Evolutionary conservation across 73 alveolate species (phyloP), one percentile per base, ranked within the genome.

Genomic region (Blepharisma stoltei): DNA sequence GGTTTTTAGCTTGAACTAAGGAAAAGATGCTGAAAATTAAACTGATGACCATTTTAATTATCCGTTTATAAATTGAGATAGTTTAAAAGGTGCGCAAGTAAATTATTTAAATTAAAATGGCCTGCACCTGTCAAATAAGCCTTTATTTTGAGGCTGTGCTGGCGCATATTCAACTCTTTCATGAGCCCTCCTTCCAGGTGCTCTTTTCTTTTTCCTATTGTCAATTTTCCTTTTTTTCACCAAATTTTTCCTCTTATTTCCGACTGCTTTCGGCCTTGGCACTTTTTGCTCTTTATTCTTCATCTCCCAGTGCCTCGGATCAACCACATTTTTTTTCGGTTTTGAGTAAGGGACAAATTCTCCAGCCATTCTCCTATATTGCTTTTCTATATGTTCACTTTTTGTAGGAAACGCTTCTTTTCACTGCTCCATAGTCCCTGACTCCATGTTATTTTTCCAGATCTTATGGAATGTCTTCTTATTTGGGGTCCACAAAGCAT

Each of bases 301-400:
- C 45, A n/a, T 38, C 23, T 60, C 73, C 73, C 73, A 60, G 23
- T 60, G 73, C 23, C 73, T 60, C 47, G 14, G 14, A 60, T 60
- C 73, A 1, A 14, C 23, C 14, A 60, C 73, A 60, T 60, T 60
- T 8, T 14, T 60, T 25, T 38, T 60, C 14, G 73, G 73, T 5
- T 60, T 60, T 5, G 73, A 20, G 5, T 60, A 60, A 60, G 73
- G 49, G 2, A 60, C 73, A 25, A 60, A 60, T 14, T 14, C 73
- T 25, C 73, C 73, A 60, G 73, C 38, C 37, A 60, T 60, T 60
- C 73, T 60, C 46, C 14, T 8, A 60, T 60, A 60, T 25, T 60
- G 14, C 14, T 60, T n/a, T 38, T 60, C 73, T 8, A 60, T n/a
- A 9, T 8, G 14, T 14, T 60, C 49, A 2, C 18, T 25, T 60